A percentile compares a stretch with the other conserved stretches of the same genome.
Conservation (phyloP, 2,329 filamentous ascomycete genomes). For the Neonectria hederae region DNA sequence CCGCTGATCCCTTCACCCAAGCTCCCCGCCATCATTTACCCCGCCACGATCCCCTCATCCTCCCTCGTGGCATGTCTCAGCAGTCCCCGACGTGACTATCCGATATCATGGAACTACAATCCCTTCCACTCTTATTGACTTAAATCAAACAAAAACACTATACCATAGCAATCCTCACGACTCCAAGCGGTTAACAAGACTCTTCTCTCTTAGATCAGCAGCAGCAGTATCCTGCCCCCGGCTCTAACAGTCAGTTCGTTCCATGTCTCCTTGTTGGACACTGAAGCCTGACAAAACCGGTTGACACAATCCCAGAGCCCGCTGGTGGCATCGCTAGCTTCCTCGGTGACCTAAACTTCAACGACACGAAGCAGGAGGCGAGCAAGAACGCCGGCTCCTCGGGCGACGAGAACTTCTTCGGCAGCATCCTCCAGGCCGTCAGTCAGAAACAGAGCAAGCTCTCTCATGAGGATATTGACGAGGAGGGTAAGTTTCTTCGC, state of each 20-base stretch:
- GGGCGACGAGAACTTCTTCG: constrained; percentile 60
- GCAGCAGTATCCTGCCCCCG: constrained; percentile 34
- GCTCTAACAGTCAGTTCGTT: constrained; percentile 43
- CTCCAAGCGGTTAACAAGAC: constrained; percentile 14
- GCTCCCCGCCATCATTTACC: constrained; percentile 27
- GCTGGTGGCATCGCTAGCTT: constrained; percentile 50
- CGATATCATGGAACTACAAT: neutral
- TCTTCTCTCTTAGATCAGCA: constrained; percentile 24
- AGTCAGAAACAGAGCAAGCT: constrained; percentile 60
- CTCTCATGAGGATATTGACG: constrained; percentile 58
- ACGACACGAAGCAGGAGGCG: constrained; percentile 59
- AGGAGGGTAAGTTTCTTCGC: constrained; percentile 54
- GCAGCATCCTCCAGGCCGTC: constrained; percentile 57
- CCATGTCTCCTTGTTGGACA: neutral
- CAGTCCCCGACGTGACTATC: neutral
- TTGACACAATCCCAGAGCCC: constrained; percentile 40
- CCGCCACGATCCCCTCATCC: constrained; percentile 31
- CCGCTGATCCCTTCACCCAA: constrained; percentile 30
- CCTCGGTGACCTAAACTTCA: constrained; percentile 59
- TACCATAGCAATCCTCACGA: neutral
- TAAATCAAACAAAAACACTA: neutral
- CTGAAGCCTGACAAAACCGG: neutral
- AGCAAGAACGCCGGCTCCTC: constrained; percentile 56
- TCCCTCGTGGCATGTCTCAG: constrained; percentile 17
- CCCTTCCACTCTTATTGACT: neutral